phyloP scores from a whole-genome alignment of 192 early-diverging fungal species.

The Podila epicladia region DNA sequence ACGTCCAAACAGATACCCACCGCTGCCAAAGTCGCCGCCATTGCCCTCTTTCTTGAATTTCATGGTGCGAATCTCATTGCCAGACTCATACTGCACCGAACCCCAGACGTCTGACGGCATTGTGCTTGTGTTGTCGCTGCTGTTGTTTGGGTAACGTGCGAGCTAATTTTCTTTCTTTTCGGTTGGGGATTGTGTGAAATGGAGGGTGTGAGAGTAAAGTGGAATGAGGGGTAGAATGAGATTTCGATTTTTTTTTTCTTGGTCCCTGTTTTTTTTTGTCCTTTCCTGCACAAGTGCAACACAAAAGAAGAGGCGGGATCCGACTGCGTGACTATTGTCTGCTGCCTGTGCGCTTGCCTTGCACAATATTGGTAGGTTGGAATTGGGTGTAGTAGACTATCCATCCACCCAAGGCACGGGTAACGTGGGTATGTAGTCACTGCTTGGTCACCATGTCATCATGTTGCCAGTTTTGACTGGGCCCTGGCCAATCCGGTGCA shows the following conservation, averaged over 20 bases:
- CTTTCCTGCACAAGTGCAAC: no score
- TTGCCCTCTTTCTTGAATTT: slow-evolving; percentile 45
- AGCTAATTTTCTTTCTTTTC: no score
- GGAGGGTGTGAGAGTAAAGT: neutral
- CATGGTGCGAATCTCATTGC: slow-evolving; percentile 8
- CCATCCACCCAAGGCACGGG: no score
- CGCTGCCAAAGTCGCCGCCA: slow-evolving; percentile 34
- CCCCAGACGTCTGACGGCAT: neutral
- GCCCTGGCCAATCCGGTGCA: no score
- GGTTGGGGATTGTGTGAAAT: neutral
- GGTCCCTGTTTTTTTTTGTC: neutral
- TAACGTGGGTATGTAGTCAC: no score
- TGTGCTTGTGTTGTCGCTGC: neutral
- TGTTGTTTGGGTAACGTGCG: neutral
- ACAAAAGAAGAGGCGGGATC: no score
- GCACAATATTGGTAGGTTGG: no score
- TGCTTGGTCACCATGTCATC: no score
- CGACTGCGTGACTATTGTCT: no score
- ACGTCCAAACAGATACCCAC: slow-evolving; percentile 48
- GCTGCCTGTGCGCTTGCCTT: no score
- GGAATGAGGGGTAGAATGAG: neutral
- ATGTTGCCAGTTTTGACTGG: no score
- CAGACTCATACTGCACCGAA: neutral
- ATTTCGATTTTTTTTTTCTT: neutral
- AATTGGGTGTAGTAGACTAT: no score